Base-by-base conservation (phyloP, 1,139 yeast species). In the Nadsonia commutata region DNA sequence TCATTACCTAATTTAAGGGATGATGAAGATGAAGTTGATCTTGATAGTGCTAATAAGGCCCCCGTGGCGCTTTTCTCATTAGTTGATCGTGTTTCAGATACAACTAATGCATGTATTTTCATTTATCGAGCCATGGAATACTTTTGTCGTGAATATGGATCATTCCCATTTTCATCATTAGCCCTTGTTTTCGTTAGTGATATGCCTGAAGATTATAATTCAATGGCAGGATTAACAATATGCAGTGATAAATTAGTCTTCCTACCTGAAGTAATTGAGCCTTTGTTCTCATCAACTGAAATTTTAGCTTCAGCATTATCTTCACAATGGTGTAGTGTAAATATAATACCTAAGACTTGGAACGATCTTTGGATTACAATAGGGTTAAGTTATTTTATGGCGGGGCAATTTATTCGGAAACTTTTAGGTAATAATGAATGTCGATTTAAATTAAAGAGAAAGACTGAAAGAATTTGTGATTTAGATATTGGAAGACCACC, bases 311-410 rank as follows among this genome's bases (percentile, higher is more conserved):
- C 76, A 46, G 76, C 85, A 0, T 62, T 93, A 33, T 83, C 98
- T 0, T 71, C 76, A 5, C 98, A 93, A 58, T 93, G 97, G 95
- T 74, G 94, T 1, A 96, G 97, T 7, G 80, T 93, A 36, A 85
- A 85, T 57, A 84, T 93, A 23, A 80, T 85, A 1, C 95, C 98
- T 0, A 74, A 74, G 48, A 71, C 78, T 1, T 74, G 80, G 59
- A 77, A 82, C 52, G 96, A 90, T 59, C 55, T 83, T n/a, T 93
- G 99, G 98, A 76, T 90, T 49, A 81, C 90, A 1, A 64, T 82
- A 27, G 98, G 97, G 3, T 78, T 93, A 46, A 75, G 95, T 0
- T 74, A 77, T 39, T 90, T 71, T 58, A 90, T 93, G 95, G 73
- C 93, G 0, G 68, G 75, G 27, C 80, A 80, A 49, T 84, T 83